These are phyloP conservation scores for Eimeria acervulina DNA, from an alignment of 169 alveolate genomes.

Conservation along the genomic window DNA sequence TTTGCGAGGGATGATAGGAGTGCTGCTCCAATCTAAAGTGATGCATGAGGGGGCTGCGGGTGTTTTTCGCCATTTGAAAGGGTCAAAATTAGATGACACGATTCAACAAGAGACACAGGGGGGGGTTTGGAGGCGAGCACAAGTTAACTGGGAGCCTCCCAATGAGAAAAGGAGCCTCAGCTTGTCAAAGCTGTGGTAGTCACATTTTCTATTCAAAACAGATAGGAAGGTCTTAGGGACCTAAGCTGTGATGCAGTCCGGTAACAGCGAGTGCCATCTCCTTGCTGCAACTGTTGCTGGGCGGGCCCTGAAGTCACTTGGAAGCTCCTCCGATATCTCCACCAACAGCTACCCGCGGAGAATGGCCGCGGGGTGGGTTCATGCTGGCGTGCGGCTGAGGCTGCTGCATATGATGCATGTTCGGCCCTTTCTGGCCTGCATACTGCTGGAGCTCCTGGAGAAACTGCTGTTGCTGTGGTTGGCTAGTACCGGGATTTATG, in stretches of 20 bases:
- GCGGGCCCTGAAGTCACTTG: constrained; percentile 6
- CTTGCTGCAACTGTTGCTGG: constrained; percentile 3
- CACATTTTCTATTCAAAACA: not conserved
- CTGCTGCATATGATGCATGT: constrained; percentile 27
- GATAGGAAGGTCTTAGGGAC: not conserved
- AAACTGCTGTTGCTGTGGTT: constrained; percentile 22
- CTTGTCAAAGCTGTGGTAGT: not conserved
- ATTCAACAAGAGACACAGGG: not conserved
- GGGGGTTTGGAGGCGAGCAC: not conserved
- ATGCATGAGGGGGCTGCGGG: constrained; percentile 17
- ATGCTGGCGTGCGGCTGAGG: not conserved
- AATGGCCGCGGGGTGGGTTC: not conserved
- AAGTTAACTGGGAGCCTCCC: not conserved
- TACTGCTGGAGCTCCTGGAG: constrained; percentile 22
- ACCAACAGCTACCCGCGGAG: not conserved
- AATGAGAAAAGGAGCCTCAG: not conserved
- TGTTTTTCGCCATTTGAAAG: not conserved
- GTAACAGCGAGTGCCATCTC: not conserved
- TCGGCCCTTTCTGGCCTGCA: constrained; percentile 36
- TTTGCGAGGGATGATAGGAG: not conserved
- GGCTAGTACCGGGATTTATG: not conserved
- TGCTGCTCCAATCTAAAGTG: not conserved
- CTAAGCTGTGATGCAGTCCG: not conserved
- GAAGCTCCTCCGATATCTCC: not conserved
- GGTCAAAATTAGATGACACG: not conserved